These are phyloP conservation scores for Triticum monococcum DNA, from an alignment of 176 grass and related monocot genomes.

Conservation along the genomic window DNA sequence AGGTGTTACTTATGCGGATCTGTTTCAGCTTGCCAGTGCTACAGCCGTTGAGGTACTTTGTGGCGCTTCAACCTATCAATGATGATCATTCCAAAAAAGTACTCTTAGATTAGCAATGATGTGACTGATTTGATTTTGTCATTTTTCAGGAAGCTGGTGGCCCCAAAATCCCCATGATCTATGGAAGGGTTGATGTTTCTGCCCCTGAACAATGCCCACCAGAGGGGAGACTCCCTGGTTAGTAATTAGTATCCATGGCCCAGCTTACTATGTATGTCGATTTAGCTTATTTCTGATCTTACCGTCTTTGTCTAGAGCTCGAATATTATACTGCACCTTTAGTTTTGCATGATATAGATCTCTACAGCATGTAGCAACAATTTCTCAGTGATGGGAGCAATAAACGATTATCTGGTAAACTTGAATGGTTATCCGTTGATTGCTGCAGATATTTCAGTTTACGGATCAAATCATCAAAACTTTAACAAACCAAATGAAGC, in stretches of 20 bases:
- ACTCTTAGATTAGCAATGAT: background rate
- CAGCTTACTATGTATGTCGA: background rate
- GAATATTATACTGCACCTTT: background rate
- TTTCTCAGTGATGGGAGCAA: background rate
- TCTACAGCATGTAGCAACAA: background rate
- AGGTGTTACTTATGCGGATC: conserved; percentile 71
- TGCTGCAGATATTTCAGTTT: conserved; percentile 1
- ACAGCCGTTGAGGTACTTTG: conserved; percentile 81
- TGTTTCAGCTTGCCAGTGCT: conserved; percentile 93
- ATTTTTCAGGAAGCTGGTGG: conserved; percentile 82
- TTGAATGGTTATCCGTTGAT: background rate
- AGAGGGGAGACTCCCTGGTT: conserved; percentile 87
- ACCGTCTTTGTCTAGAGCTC: background rate
- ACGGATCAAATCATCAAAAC: background rate
- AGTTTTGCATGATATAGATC: conserved; percentile 1
- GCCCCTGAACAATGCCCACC: conserved; percentile 80
- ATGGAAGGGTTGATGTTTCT: conserved; percentile 74
- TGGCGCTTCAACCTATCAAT: background rate
- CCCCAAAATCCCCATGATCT: conserved; percentile 90
- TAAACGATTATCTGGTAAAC: background rate
- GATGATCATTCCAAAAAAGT: background rate
- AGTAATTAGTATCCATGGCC: conserved; percentile 19
- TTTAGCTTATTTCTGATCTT: background rate
- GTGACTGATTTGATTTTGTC: conserved; percentile 14
- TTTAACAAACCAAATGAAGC: background rate